Evolutionary conservation across 2,329 filamentous ascomycete genomes (phyloP), one percentile per base, ranked within the genome.

Genomic region (Fusarium staphyleae): DNA sequence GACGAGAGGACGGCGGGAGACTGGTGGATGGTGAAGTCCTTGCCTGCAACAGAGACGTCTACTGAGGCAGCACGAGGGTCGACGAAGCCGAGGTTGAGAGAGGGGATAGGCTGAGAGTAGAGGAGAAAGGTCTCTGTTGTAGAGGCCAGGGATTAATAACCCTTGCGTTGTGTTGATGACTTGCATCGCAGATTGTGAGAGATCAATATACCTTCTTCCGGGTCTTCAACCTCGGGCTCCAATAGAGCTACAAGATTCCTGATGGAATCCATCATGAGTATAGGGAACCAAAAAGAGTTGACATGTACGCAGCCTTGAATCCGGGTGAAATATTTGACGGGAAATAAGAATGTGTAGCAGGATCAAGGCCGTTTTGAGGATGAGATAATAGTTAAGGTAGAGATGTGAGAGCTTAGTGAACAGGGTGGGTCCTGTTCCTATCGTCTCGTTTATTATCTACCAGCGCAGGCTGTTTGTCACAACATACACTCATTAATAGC

Each of bases 1-100:
- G 92, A 96, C 2, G 86, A 87, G 30, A 99, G 81, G 9, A 98
- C 80, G 9, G 86, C 84, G 1, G 92, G 93, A 2, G 91, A 96
- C 73, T 98, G 95, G 57, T 87, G 82, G 64, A 98, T 88, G 28
- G 82, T 84, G 53, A 91, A 85, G 68, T 96, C 90, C 45, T 80
- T 81, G 48, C 81, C 86, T 48, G 79, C 84, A 55, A 98, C 81
- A 28, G 81, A 81, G 52, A 96, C 70, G 11, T 90, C 83, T 29
- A 97, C 72, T 2, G 77, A 74, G 2, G 81, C 71, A 9, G 89
- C 86, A 60, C 83, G 85, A 13, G 89, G 78, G 71, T 96, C 88
- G 59, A 98, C 77, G 74, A 97, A 95, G 68, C 93, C 95, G 9
- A 98, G 86, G 65, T 92, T 87, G 48, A 86, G 84, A 11, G 88